These are phyloP conservation scores for Sorghum bicolor DNA, from an alignment of 176 grass and related monocot species.

Conservation along the genomic window DNA sequence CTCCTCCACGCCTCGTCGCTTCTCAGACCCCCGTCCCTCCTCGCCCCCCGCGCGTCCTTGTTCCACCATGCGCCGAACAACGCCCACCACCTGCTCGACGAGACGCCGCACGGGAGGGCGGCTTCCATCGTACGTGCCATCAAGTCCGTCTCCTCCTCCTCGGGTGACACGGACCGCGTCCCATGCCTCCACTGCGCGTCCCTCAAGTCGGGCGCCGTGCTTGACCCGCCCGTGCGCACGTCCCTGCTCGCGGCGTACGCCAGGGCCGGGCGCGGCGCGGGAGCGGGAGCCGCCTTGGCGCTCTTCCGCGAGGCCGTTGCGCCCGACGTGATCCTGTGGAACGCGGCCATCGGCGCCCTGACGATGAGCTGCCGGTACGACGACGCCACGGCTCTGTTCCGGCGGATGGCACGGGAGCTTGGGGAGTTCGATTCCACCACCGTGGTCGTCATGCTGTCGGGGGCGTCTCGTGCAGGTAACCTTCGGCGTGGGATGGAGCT, in stretches of 20 bases:
- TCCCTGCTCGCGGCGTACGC: constrained; percentile 63
- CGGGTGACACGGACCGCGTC: not conserved
- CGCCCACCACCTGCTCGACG: constrained; percentile 34
- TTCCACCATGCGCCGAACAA: constrained; percentile 8
- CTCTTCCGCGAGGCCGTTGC: constrained; percentile 46
- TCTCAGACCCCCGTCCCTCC: not conserved
- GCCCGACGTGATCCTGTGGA: constrained; percentile 68
- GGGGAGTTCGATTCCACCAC: constrained; percentile 53
- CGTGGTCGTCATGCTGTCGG: constrained; percentile 58
- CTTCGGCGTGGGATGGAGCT: constrained; percentile 39
- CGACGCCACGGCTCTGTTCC: constrained; percentile 37
- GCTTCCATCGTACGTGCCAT: constrained; percentile 41
- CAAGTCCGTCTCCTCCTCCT: not conserved
- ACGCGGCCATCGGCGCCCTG: constrained; percentile 47
- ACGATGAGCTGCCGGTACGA: constrained; percentile 7
- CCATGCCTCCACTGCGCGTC: constrained; percentile 55
- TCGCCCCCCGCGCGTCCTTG: not conserved
- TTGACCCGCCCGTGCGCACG: constrained; percentile 60
- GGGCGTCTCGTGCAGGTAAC: constrained; percentile 28
- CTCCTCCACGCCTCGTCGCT: not conserved
- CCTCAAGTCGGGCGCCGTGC: constrained; percentile 46
- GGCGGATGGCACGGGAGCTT: constrained; percentile 34
- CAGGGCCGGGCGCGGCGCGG: constrained; percentile 17
- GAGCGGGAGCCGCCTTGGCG: constrained; percentile 16
- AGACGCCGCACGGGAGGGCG: constrained; percentile 30